Evolutionary conservation across 2,329 filamentous ascomycete species (phyloP).

Genomic region (Knufia fluminis): DNA sequence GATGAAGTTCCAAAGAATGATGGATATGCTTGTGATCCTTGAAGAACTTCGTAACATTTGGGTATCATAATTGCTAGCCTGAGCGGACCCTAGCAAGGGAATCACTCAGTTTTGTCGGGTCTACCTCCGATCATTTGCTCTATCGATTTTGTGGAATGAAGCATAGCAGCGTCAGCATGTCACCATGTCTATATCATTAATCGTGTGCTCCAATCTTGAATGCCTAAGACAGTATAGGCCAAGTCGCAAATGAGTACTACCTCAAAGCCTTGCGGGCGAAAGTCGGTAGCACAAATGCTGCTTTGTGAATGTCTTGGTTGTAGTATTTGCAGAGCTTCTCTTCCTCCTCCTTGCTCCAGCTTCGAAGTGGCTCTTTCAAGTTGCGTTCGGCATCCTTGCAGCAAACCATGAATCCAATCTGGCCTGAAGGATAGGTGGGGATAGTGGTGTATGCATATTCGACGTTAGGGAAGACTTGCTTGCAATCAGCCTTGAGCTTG

Average conservation of each 20-base stretch:
- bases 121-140: neutral
- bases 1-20: neutral
- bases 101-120: neutral
- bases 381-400: conserved; percentile 82
- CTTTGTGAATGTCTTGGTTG: conserved; percentile 92
- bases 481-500: conserved; percentile 93
- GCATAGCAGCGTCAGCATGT: neutral
- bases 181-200: neutral
- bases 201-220: neutral
- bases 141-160: neutral
- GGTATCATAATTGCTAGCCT: neutral
- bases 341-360: conserved; percentile 80
- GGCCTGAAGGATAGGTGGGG: conserved; percentile 95
- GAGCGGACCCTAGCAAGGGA: neutral
- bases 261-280: conserved; percentile 71
- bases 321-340: conserved; percentile 92
- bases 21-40: neutral
- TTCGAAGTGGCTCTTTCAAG: conserved; percentile 74
- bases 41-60: neutral
- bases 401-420: conserved; percentile 99
- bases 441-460: conserved; percentile 99
- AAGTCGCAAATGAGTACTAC: conserved; percentile 18
- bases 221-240: too few species aligned
- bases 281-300: conserved; percentile 83
- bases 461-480: conserved; percentile 90